Evolutionary conservation across 805 yeast genomes (phyloP).

Genomic region (Saturnispora mendoncae): DNA sequence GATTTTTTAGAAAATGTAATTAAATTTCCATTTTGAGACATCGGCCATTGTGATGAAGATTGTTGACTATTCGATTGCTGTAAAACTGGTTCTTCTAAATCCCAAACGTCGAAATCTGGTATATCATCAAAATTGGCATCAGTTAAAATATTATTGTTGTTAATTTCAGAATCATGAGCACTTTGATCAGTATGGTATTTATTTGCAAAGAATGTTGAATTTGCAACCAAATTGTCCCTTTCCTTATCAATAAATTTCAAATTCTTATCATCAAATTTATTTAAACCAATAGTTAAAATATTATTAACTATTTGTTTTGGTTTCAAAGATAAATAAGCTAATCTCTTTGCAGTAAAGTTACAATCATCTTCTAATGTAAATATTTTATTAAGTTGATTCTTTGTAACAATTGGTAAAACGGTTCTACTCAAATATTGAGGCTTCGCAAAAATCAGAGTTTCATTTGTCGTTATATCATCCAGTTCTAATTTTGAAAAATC

Average conservation of each 20-base stretch:
- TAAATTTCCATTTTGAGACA: background rate
- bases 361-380: slow-evolving; percentile 41
- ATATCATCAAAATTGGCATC: slow-evolving; percentile 29
- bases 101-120: slow-evolving; percentile 11
- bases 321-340: slow-evolving; percentile 39
- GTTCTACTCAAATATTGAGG: slow-evolving; percentile 19
- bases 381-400: slow-evolving; percentile 17
- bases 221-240: slow-evolving; percentile 33
- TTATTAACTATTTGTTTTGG: slow-evolving; percentile 30
- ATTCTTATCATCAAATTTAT: background rate
- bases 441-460: slow-evolving; percentile 21
- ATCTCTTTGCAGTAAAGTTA: slow-evolving; percentile 38
- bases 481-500: slow-evolving; percentile 12
- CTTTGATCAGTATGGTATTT: slow-evolving; percentile 30
- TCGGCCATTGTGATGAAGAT: background rate
- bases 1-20: slow-evolving; percentile 37
- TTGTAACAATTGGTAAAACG: slow-evolving; percentile 18
- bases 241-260: slow-evolving; percentile 9
- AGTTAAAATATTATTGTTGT: slow-evolving; percentile 24
- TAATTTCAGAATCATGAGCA: slow-evolving; percentile 1
- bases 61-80: background rate
- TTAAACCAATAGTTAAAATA: slow-evolving; percentile 17
- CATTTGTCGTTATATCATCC: slow-evolving; percentile 10
- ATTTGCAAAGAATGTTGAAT: slow-evolving; percentile 44
- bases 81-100: slow-evolving; percentile 2